Evolutionary conservation across 306 rosid species (phyloP).

Genomic region (Oxytropis ochrocephala): DNA sequence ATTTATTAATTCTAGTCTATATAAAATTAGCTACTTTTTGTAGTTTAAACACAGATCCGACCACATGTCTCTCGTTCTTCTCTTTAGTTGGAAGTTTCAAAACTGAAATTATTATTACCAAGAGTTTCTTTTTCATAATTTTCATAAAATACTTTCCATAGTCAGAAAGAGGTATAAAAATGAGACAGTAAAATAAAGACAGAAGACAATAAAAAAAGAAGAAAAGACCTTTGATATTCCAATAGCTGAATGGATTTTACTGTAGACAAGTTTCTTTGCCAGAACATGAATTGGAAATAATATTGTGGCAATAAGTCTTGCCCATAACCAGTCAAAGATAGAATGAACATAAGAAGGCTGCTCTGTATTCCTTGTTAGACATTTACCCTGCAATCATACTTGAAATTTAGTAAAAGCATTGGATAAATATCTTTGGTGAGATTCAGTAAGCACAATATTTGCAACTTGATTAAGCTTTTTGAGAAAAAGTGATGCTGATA

Average conservation of each 20-base stretch:
- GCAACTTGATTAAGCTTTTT: not conserved
- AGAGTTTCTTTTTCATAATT: not conserved
- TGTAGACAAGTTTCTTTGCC: constrained; percentile 67
- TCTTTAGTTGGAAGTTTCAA: not conserved
- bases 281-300: constrained; percentile 69
- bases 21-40: not conserved
- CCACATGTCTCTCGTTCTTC: not conserved
- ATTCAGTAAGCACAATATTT: not conserved
- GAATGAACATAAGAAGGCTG: constrained; percentile 46
- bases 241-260: constrained; percentile 68
- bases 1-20: not conserved
- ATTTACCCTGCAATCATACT: constrained; percentile 56
- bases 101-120: not conserved
- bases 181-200: not conserved
- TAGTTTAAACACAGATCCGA: not conserved
- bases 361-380: constrained; percentile 46
- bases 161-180: not conserved
- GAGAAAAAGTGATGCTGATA: not conserved
- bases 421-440: constrained; percentile 9
- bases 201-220: not conserved
- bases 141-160: not conserved
- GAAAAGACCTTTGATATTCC: constrained; percentile 59
- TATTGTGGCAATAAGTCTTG: constrained; percentile 54
- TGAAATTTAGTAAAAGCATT: constrained; percentile 16
- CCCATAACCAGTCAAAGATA: constrained; percentile 65